Evolutionary conservation across 169 alveolate species (phyloP), one percentile per base, ranked within the genome.

Genomic region (Babesia ovis): DNA sequence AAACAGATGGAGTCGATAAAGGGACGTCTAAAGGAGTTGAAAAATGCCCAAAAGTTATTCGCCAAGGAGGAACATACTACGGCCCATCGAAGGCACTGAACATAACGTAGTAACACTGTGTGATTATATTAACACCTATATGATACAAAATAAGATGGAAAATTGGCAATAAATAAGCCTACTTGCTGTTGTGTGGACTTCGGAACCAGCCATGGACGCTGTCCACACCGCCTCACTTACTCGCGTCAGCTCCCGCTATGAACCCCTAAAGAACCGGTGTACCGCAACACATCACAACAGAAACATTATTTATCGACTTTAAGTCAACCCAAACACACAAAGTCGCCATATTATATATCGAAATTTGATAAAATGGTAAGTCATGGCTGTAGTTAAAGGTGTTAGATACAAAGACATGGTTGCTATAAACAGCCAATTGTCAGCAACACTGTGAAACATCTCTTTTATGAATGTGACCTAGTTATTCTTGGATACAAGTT

Each of bases 201-300:
- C n/a, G n/a, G n/a, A n/a, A n/a, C n/a, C n/a, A n/a, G n/a, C 58
- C 22, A 11, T 23, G 58, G 23, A 23, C 16, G 16, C 31, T 18
- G 46, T 14, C 58, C 23, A n/a, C 58, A 35, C 62, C 62, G 62
- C 62, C 62, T 54, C 62, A 54, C 62, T 54, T 54, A 22, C 6
- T 14, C 62, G 41, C 12, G 31, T 8, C 62, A 20, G 22, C 18
- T 14, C 35, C 35, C 5, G 62, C 4, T 22, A 4, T 22, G 18
- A 11, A 18, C 62, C 62, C 9, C 12, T 5, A 11, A 22, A 4
- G 41, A 25, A 9, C 62, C 62, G 22, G 62, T 54, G 62, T 54
- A 54, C 43, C n/a, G 41, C 62, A 54, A 54, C 41, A 54, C 62
- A 54, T 25, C 22, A 5, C 16, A 25, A 9, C 6, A 9, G 11